Percentiles rank a stretch among this genome's conserved stretches.
These are phyloP conservation scores for Helianthus annuus DNA, from an alignment of 129 eudicot species.

Conservation along the genomic window HanXRQr2.0-SUNRISE NC_035444.2:146803497-146803996, in stretches of 20 bases:
- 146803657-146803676: neutral
- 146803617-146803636: constrained; percentile 93
- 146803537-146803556: neutral
- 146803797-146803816: constrained; percentile 99
- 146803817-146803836: constrained; percentile 90
- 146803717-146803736: constrained; percentile 4
- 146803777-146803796: constrained; percentile 86
- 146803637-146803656: constrained; percentile 40
- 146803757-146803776: constrained; percentile 89
- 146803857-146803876: constrained; percentile 5
- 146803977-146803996: too few species aligned
- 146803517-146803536: neutral
- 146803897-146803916: neutral
- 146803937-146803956: too few species aligned
- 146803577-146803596: constrained; percentile 59
- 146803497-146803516: constrained; percentile 1
- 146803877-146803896: neutral
- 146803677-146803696: too few species aligned
- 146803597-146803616: constrained; percentile 87
- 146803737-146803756: constrained; percentile 81
- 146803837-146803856: constrained; percentile 63
- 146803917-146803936: too few species aligned
- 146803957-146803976: too few species aligned
- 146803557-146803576: constrained; percentile 66
- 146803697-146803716: neutral